Base-by-base conservation (phyloP, 345 rosid species). In the Erucastrum elatum region DNA sequence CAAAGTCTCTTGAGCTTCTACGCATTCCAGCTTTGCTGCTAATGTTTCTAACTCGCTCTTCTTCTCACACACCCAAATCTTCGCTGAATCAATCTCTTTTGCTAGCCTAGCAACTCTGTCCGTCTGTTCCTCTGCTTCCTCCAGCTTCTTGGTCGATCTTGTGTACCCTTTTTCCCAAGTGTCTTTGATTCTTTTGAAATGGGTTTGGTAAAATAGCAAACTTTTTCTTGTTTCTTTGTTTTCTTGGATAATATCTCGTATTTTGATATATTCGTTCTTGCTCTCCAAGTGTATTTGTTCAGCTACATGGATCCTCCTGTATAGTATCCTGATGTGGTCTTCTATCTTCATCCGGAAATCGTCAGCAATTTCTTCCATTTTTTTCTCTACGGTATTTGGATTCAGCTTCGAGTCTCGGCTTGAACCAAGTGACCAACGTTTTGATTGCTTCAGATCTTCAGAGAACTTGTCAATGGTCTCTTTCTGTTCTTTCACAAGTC, bases 281-380 rank as follows among this genome's bases (percentile, higher is more conserved):
- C 60, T 53, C 60, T 53, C 60, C 26, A 53, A 53, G 60, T 53
- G 60, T 53, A 53, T 53, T 16, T 53, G 60, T 53, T 53, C 60
- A 53, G 60, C 60, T 53, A 53, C 60, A 53, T 53, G 60, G 60
- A 53, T 53, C 60, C 97, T 88, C 34, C 81, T 91, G 71, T 76
- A 68, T 63, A 94, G 70, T 30, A 92, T 63, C 8, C 60, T 53
- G 60, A 53, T 53, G 16, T 53, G 60, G 60, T 53, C 60, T 53
- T 53, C 26, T 16, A 53, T 53, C 60, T 53, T 86, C 89, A 79
- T 86, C 9, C 84, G 71, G 79, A 86, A 90, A 71, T 84, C 89
- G 3, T 79, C 91, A 0, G 93, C 91, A 26, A 88, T 70, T 53
- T 88, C 94, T 53, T 88, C 91, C 80, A 92, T 85, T 81, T 87